These are phyloP conservation scores for Aspergillus sp. DNA, from an alignment of 2,329 filamentous ascomycete species.

Conservation along the genomic window DNA sequence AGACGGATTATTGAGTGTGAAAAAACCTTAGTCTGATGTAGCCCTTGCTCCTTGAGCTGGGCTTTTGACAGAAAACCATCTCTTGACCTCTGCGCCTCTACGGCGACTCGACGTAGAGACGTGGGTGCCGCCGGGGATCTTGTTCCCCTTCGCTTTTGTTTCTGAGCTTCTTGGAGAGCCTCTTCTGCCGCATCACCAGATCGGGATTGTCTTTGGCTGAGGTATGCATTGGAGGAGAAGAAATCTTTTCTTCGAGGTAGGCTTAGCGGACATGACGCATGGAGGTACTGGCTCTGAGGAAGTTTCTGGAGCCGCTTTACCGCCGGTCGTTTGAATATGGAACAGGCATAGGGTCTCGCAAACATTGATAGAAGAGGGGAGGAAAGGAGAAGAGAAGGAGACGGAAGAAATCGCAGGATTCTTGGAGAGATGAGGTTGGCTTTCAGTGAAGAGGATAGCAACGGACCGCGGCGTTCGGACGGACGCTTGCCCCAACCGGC, in stretches of 20 bases:
- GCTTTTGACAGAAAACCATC: constrained; percentile 51
- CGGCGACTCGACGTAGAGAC: constrained; percentile 78
- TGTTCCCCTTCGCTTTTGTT: constrained; percentile 48
- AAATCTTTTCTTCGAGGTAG: constrained; percentile 57
- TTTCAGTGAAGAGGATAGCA: background rate
- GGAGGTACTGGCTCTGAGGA: constrained; percentile 33
- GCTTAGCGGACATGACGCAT: constrained; percentile 32
- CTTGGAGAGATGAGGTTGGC: background rate
- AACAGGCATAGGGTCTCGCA: constrained; percentile 29
- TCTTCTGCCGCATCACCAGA: constrained; percentile 16
- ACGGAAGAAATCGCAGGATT: background rate
- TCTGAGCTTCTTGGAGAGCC: constrained; percentile 20
- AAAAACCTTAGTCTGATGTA: constrained; percentile 36
- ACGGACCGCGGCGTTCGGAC: background rate
- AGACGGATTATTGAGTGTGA: constrained; percentile 4
- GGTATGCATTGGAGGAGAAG: constrained; percentile 63
- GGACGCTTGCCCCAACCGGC: background rate
- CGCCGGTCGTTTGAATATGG: constrained; percentile 29
- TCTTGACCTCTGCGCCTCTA: constrained; percentile 70
- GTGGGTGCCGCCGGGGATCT: constrained; percentile 60
- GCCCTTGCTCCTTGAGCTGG: constrained; percentile 32
- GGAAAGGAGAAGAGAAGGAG: constrained; percentile 4
- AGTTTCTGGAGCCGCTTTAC: constrained; percentile 22
- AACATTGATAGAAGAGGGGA: constrained; percentile 25
- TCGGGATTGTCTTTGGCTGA: constrained; percentile 40